Conservation (phyloP, 306 rosid genomes). For the Pyrus pyrifolia region DNA sequence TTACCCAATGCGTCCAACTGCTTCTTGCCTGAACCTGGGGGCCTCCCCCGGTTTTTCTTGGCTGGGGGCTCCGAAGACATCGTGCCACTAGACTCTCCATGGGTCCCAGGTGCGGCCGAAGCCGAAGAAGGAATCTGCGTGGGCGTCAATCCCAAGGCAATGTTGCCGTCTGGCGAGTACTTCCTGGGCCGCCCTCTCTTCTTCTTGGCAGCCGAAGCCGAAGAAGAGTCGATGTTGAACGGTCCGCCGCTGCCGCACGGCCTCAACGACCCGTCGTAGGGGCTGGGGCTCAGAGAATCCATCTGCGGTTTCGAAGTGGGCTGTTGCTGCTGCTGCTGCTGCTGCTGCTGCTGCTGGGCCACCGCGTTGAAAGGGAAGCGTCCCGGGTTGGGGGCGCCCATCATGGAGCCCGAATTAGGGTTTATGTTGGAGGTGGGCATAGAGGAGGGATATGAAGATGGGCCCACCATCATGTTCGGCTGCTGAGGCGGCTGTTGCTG, state of each 20-base stretch:
- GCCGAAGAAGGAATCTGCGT: slow-evolving; percentile 36
- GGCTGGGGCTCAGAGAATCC: slow-evolving; percentile 33
- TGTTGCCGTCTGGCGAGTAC: slow-evolving; percentile 64
- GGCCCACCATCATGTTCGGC: slow-evolving; percentile 45
- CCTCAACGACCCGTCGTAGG: slow-evolving; percentile 51
- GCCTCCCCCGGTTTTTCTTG: slow-evolving; percentile 73
- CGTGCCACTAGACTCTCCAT: slow-evolving; percentile 43
- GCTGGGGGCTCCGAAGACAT: slow-evolving; percentile 50
- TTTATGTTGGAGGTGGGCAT: slow-evolving; percentile 28
- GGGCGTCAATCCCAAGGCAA: slow-evolving; percentile 55
- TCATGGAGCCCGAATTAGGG: slow-evolving; percentile 44
- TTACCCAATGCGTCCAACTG: slow-evolving; percentile 60
- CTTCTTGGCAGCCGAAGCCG: slow-evolving; percentile 38
- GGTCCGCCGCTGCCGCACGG: slow-evolving; percentile 28
- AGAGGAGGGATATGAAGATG: slow-evolving; percentile 32
- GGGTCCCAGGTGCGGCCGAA: slow-evolving; percentile 10
- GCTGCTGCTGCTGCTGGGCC: slow-evolving; percentile 18
- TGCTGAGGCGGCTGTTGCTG: slow-evolving; percentile 17
- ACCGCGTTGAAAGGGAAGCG: slow-evolving; percentile 62
- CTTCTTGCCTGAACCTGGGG: slow-evolving; percentile 70
- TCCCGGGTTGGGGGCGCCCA: slow-evolving; percentile 21
- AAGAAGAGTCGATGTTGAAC: slow-evolving; percentile 32
- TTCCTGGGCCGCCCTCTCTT: slow-evolving; percentile 93
- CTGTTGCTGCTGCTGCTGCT: background rate
- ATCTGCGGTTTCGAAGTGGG: slow-evolving; percentile 23